Conservation (phyloP, 2,329 filamentous ascomycete genomes). For the Sordariomycetes sp. region DNA sequence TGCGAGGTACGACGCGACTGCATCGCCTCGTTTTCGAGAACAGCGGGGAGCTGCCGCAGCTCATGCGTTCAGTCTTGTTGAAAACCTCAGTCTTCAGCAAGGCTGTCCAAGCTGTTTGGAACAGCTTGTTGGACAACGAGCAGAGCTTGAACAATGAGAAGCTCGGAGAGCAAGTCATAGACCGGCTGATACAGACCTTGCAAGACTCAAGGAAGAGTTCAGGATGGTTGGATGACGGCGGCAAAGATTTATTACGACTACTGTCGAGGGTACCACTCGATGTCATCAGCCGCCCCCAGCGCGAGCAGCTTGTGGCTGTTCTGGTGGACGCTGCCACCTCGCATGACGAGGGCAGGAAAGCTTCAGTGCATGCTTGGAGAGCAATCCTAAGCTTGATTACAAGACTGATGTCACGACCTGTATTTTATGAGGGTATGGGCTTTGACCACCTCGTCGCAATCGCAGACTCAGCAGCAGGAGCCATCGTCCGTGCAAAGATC, state of each 20-base stretch:
- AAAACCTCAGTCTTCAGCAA: conserved; percentile 7
- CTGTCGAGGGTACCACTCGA: conserved; percentile 26
- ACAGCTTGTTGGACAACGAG: conserved; percentile 24
- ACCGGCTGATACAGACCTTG: conserved; percentile 19
- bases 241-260: conserved; percentile 18
- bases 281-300: conserved; percentile 28
- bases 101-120: conserved; percentile 16
- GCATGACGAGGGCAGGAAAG: conserved; percentile 7
- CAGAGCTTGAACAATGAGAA: conserved; percentile 24
- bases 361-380: conserved; percentile 21
- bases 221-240: conserved; percentile 18
- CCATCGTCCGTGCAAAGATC: conserved; percentile 3
- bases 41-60: conserved; percentile 13
- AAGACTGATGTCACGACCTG: conserved; percentile 41
- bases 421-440: conserved; percentile 37
- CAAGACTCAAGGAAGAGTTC: conserved; percentile 17
- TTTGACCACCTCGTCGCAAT: conserved; percentile 26
- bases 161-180: conserved; percentile 19
- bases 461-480: conserved; percentile 18
- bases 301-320: conserved; percentile 31
- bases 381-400: conserved; percentile 32
- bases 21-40: conserved; percentile 15
- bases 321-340: conserved; percentile 9
- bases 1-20: conserved; percentile 21
- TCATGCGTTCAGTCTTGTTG: conserved; percentile 14